These are phyloP conservation scores for Fusarium sp. DNA, from an alignment of 2,329 filamentous ascomycete genomes.

Conservation along the genomic window DNA sequence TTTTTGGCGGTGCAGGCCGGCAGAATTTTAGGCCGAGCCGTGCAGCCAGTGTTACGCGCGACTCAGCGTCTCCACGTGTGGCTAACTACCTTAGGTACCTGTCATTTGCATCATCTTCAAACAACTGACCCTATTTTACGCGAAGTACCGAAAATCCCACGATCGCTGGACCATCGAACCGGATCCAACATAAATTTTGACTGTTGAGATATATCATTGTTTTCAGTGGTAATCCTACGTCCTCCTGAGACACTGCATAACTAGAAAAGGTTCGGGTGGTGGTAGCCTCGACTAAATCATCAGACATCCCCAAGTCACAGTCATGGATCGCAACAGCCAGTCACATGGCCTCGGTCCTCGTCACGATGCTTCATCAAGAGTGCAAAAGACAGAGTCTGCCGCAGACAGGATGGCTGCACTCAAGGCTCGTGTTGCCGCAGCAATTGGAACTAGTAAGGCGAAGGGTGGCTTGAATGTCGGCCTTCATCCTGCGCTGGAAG, in stretches of 20 bases:
- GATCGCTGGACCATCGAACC: background rate
- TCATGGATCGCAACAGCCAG: constrained; percentile 67
- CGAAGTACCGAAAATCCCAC: background rate
- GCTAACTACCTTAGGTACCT: background rate
- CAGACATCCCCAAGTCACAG: constrained; percentile 3
- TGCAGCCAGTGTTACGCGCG: constrained; percentile 20
- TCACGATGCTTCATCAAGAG: constrained; percentile 66
- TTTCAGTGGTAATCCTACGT: background rate
- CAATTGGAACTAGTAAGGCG: constrained; percentile 71
- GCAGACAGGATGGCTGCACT: constrained; percentile 80
- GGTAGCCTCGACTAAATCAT: background rate
- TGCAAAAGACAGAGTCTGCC: constrained; percentile 69
- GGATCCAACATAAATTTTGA: background rate
- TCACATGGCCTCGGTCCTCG: constrained; percentile 68
- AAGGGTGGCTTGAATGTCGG: constrained; percentile 80
- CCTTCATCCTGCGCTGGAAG: constrained; percentile 80
- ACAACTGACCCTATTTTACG: constrained; percentile 4
- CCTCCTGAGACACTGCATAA: background rate
- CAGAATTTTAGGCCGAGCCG: constrained; percentile 55
- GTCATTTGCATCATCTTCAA: constrained; percentile 33
- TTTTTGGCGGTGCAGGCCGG: constrained; percentile 62
- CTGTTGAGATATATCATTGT: background rate
- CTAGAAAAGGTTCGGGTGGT: constrained; percentile 1
- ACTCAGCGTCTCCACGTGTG: constrained; percentile 24
- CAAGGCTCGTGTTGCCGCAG: constrained; percentile 83